Base-by-base conservation (phyloP, 129 eudicot genomes). In the Chrysanthemum lavandulifolium region DNA sequence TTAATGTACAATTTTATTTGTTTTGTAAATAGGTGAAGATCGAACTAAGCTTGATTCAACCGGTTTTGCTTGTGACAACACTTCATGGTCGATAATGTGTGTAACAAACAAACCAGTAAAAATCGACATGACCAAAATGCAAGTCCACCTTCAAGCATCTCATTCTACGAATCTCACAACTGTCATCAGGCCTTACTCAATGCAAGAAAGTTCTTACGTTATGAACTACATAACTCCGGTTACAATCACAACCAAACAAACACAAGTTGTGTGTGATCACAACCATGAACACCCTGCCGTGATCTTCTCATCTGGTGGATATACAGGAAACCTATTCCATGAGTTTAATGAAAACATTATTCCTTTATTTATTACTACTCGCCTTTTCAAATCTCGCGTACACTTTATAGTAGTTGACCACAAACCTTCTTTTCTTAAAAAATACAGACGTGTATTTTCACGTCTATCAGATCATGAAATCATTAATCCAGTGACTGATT, bases 311-410 rank as follows among this genome's bases (percentile, higher is more conserved):
- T 58, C 91, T 6, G 86, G 86, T 0, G 89, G 89, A 48, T 84
- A 73, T 80, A 71, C 82, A 1, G 96, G 89, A 67, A 89, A 89
- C 79, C 74, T 79, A 0, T 89, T 89, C 82, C 96, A 89, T 51
- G 96, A 85, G 18, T 73, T 86, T 54, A 86, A 86, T 70, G 96
- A 89, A 73, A 73, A 84, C 52, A 71, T 86, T 11, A 78, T 89
- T 19, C 96, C 92, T 2, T 70, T 89, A 10, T 89, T 68, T 51
- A 72, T 86, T 36, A 86, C 96, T 2, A 72, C 82, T 23, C 78
- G 69, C 67, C 88, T 82, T 14, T 82, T 89, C 56, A 61, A 57
- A 31, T 84, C 92, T 15, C 72, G 76, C 0, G 74, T 89, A 18
- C 90, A 61, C 13, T 86, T 89, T 58, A 62, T 86, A 1, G 29